Percentiles rank a stretch among this genome's conserved stretches.
phyloP scores from a whole-genome alignment of 2,329 filamentous ascomycete species.

The Lasiodiplodia citricola region DNA sequence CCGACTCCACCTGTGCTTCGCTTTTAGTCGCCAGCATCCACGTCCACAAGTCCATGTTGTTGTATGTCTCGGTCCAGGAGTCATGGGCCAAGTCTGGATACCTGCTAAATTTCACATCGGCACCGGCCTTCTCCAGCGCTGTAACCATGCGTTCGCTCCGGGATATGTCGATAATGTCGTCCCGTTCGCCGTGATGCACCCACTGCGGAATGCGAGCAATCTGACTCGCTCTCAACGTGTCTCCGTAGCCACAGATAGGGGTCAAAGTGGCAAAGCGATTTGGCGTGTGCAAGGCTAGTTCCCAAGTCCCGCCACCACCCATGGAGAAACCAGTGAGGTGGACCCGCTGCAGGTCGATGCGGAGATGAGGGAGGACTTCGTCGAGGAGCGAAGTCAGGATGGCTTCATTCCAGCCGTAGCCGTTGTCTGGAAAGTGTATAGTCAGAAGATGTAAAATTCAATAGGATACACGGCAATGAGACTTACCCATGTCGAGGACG shows the following conservation, averaged over 20 bases:
- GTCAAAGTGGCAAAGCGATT: slow-evolving; percentile 28
- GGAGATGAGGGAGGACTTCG: slow-evolving; percentile 22
- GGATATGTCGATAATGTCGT: slow-evolving; percentile 22
- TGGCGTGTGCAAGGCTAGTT: slow-evolving; percentile 25
- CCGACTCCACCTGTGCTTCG: not conserved
- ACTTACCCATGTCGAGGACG: slow-evolving; percentile 16
- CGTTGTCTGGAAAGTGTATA: not conserved
- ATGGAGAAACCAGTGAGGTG: slow-evolving; percentile 31
- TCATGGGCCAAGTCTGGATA: slow-evolving; percentile 26
- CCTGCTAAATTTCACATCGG: slow-evolving; percentile 21
- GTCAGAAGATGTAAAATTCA: not conserved
- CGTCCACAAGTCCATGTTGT: slow-evolving; percentile 21
- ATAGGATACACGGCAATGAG: not conserved
- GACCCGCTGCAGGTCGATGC: slow-evolving; percentile 27
- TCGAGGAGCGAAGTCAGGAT: slow-evolving; percentile 28
- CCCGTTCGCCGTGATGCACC: slow-evolving; percentile 26
- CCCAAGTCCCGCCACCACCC: slow-evolving; percentile 30
- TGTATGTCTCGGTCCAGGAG: slow-evolving; percentile 27
- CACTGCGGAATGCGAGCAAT: slow-evolving; percentile 28
- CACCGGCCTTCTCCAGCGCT: slow-evolving; percentile 22
- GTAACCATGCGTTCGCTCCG: slow-evolving; percentile 25
- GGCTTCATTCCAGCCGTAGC: slow-evolving; percentile 30
- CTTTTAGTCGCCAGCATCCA: slow-evolving; percentile 26
- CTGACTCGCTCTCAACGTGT: slow-evolving; percentile 14
- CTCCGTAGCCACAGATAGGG: slow-evolving; percentile 29